Percentiles rank a stretch among this genome's conserved stretches.
phyloP scores from a whole-genome alignment of 345 rosid genomes.

The Dovyalis caffra region DNA sequence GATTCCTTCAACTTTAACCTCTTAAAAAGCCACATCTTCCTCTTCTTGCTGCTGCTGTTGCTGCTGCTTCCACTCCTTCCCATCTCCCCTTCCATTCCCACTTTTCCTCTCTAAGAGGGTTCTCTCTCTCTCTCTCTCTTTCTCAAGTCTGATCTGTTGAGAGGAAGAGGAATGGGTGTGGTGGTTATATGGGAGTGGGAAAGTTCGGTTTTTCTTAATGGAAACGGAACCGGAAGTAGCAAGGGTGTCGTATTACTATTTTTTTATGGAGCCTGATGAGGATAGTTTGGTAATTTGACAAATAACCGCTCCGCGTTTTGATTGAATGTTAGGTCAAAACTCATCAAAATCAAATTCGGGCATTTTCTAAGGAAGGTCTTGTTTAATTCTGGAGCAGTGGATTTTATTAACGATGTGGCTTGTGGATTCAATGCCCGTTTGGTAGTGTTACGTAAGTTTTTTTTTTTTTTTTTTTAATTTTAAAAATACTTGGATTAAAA shows the following conservation, averaged over 20 bases:
- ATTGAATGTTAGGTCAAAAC: background rate
- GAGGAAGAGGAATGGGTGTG: background rate
- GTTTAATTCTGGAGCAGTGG: slow-evolving; percentile 10
- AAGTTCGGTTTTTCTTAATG: background rate
- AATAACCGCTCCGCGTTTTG: slow-evolving; percentile 26
- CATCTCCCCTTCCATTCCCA: background rate
- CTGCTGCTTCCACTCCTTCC: slow-evolving; percentile 4
- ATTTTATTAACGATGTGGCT: too few species aligned
- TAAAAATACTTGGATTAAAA: too few species aligned
- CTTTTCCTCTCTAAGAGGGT: background rate
- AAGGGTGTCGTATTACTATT: background rate
- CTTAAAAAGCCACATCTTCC: slow-evolving; percentile 19
- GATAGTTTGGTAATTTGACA: slow-evolving; percentile 7
- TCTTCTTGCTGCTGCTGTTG: background rate
- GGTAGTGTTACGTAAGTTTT: too few species aligned
- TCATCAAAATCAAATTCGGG: slow-evolving; percentile 9
- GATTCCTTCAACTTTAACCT: slow-evolving; percentile 29
- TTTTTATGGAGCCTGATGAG: background rate
- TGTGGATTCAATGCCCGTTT: too few species aligned
- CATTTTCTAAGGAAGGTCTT: background rate
- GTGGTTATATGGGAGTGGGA: slow-evolving; percentile 11
- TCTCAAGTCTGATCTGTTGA: background rate
- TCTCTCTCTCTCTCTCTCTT: background rate
- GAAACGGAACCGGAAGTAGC: background rate
- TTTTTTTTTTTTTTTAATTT: too few species aligned